Conservation (phyloP, 2,329 filamentous ascomycete genomes). For the Epicoccum nigrum region DNA sequence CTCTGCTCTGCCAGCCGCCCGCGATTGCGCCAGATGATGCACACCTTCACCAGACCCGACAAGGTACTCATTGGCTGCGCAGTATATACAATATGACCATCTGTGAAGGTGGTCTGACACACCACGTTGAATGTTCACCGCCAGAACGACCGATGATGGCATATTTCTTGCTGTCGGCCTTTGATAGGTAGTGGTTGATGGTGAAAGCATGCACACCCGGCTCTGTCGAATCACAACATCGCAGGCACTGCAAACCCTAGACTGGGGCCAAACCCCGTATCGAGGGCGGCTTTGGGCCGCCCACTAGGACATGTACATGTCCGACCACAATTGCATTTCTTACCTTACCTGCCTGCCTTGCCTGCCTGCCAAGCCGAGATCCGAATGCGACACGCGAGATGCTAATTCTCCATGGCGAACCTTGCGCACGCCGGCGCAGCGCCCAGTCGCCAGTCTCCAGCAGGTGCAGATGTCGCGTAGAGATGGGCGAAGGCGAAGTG, state of each 20-base stretch:
- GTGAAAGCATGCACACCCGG: not conserved
- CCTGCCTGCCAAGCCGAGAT: not conserved
- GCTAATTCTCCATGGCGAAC: too few relatives aligned
- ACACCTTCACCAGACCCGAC: not conserved
- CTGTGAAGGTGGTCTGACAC: not conserved
- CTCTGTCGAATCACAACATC: not conserved
- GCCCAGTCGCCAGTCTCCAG: too few relatives aligned
- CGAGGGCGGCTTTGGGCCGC: slow-evolving; percentile 6
- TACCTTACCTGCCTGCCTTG: too few relatives aligned
- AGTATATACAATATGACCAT: not conserved
- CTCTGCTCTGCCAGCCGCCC: not conserved
- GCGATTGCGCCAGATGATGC: not conserved
- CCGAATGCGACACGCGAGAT: not conserved
- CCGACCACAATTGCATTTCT: too few relatives aligned
- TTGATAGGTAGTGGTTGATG: not conserved
- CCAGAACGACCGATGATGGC: not conserved
- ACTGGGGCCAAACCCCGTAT: slow-evolving; percentile 3
- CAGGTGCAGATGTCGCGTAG: too few relatives aligned
- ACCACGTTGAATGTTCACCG: slow-evolving; percentile 4
- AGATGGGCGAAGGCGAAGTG: too few relatives aligned
- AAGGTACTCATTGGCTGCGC: not conserved
- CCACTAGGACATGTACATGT: not conserved
- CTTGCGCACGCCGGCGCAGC: too few relatives aligned
- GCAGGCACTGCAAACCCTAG: slow-evolving; percentile 1
- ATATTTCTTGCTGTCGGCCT: not conserved